Conservation (phyloP, 352 stramenopile genomes). For the Phytophthora niederhauseri region DNA sequence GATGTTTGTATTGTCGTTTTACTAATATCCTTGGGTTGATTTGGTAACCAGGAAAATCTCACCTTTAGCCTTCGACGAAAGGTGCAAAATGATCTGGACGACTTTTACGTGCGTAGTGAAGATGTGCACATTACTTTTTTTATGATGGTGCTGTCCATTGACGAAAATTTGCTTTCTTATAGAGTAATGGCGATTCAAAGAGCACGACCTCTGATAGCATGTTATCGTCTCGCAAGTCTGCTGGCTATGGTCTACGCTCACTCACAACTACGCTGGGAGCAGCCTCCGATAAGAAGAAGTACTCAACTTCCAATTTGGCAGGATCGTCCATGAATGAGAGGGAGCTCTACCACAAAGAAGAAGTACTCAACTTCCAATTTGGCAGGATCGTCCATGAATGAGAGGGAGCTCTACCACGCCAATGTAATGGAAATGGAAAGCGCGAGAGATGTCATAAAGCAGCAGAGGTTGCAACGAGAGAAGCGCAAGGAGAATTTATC, state of each 20-base stretch:
- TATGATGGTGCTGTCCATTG: background rate
- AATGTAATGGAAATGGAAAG: constrained; percentile 36
- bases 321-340: constrained; percentile 33
- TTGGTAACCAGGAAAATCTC: constrained; percentile 39
- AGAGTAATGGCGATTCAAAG: constrained; percentile 20
- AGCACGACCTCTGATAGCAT: constrained; percentile 1
- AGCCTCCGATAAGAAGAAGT: constrained; percentile 33
- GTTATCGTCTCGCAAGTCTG: constrained; percentile 49
- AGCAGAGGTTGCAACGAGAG: constrained; percentile 56
- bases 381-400: constrained; percentile 31
- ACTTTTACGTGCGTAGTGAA: constrained; percentile 58
- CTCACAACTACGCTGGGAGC: constrained; percentile 56
- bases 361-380: constrained; percentile 33
- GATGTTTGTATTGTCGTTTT: background rate
- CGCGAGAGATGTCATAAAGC: constrained; percentile 41
- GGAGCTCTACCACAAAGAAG: constrained; percentile 36
- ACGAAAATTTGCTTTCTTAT: constrained; percentile 2
- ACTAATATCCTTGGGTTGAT: background rate
- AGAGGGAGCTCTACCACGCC: constrained; percentile 32
- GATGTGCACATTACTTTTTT: constrained; percentile 10
- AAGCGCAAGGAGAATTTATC: constrained; percentile 59
- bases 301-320: constrained; percentile 26
- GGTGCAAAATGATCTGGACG: constrained; percentile 55
- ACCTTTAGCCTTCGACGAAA: constrained; percentile 61
- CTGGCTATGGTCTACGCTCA: constrained; percentile 69